Evolutionary conservation across 108 stramenopile species (phyloP).

Genomic region (Skeletonema menzelii): DNA sequence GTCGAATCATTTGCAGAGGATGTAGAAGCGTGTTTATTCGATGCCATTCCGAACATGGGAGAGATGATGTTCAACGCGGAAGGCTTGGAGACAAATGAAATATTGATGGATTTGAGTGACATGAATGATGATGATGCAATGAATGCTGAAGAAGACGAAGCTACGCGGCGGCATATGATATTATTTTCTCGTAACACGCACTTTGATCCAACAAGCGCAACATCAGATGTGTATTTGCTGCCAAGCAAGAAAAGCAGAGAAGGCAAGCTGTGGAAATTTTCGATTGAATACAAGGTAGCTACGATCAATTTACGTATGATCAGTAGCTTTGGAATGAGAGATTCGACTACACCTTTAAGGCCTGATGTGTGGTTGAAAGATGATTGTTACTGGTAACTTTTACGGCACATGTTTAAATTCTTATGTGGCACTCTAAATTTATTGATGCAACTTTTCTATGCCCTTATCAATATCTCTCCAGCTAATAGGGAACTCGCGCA

Average conservation of each 20-base stretch:
- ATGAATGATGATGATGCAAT: not conserved
- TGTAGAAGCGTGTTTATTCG: not conserved
- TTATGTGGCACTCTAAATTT: not conserved
- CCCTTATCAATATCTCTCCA: constrained; percentile 85
- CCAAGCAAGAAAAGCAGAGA: constrained; percentile 1
- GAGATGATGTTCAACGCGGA: constrained; percentile 33
- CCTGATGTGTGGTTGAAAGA: constrained; percentile 48
- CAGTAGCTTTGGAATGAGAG: constrained; percentile 12
- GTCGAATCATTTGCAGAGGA: constrained; percentile 34
- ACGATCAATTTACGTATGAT: constrained; percentile 35
- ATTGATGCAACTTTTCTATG: constrained; percentile 20
- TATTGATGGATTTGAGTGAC: constrained; percentile 27
- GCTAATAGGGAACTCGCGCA: constrained; percentile 82
- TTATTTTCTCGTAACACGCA: constrained; percentile 38
- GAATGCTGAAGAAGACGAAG: not conserved
- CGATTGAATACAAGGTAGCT: constrained; percentile 37
- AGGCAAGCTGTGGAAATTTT: constrained; percentile 35
- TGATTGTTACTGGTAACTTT: constrained; percentile 15
- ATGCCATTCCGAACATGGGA: constrained; percentile 6
- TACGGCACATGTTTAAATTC: no score
- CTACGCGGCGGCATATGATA: not conserved
- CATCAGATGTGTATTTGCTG: constrained; percentile 36
- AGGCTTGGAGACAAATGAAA: constrained; percentile 34
- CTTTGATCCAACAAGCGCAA: constrained; percentile 27
- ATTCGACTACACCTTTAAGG: constrained; percentile 25